Conservation (phyloP, 495 filamentous ascomycete genomes). For the Annulohypoxylon nitens region DNA sequence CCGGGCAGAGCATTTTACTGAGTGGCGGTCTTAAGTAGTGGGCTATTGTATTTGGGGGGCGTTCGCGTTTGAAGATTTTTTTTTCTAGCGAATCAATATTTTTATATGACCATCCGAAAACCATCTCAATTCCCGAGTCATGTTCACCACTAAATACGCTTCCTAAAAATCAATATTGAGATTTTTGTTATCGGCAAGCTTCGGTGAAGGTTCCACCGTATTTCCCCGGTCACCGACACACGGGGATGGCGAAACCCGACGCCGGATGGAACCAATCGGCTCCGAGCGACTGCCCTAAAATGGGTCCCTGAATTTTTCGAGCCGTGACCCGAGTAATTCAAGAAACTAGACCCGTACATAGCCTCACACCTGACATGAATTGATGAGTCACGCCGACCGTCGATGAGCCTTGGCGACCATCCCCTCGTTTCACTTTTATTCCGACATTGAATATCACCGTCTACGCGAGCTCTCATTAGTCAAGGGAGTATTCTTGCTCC, state of each 20-base stretch:
- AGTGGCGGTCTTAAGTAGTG: slow-evolving; percentile 67
- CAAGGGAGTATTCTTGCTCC: neutral
- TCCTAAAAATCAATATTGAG: neutral
- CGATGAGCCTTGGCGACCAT: slow-evolving; percentile 21
- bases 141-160: neutral
- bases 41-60: neutral
- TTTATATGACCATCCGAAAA: neutral
- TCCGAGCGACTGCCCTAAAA: slow-evolving; percentile 28
- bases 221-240: slow-evolving; percentile 12
- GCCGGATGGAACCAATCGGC: slow-evolving; percentile 31
- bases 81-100: slow-evolving; percentile 4
- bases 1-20: slow-evolving; percentile 70
- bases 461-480: slow-evolving; percentile 18
- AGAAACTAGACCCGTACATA: neutral
- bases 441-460: neutral
- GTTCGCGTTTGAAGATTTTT: neutral
- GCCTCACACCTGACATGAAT: neutral
- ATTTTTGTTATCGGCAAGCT: slow-evolving; percentile 13
- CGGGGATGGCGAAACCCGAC: slow-evolving; percentile 35
- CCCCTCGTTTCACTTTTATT: slow-evolving; percentile 22
- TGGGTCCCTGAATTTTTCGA: slow-evolving; percentile 4
- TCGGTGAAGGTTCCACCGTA: slow-evolving; percentile 24
- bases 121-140: slow-evolving; percentile 1
- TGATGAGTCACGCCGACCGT: slow-evolving; percentile 9
- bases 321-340: slow-evolving; percentile 17